Base-by-base conservation (phyloP, 2,329 filamentous ascomycete genomes). In the Graphium sp. region DNA sequence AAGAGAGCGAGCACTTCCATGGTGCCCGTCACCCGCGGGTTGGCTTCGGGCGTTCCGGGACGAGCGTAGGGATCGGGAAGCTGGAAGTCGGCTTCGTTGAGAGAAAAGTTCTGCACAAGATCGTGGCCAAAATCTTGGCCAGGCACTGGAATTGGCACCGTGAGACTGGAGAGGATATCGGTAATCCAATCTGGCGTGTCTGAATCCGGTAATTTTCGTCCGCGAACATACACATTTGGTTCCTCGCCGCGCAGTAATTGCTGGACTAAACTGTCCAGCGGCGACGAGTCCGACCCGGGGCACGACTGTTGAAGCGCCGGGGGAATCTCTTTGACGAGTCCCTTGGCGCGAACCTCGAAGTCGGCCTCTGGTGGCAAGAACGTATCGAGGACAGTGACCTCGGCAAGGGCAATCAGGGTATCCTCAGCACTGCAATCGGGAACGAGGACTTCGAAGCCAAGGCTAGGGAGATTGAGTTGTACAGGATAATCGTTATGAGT, bases 401-500 rank as follows among this genome's bases (percentile, higher is more conserved):
- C 71, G 4, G 82, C 85, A 31, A 95, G 65, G 37, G 72, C 60
- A 41, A 98, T 89, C 36, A 74, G 72, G 4, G 75, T 66, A 32
- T 89, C 74, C 14, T 68, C 57, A 4, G 66, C 58, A 16, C 66
- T 61, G 51, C 89, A 98, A 35, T 83, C 83, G 24, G 82, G 75
- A 5, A 95, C 74, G 26, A 93, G 59, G 18, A 95, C 71, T 36
- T 85, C 74, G 44, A 95, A 94, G 1, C 70, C 74, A 32, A 95
- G 70, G 21, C 77, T 61, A 9, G 89, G 89, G 13, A 94, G 58
- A 14, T 70, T 66, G 30, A 94, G 56, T 33, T 74, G 66, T 28
- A 98, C 50, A 1, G 84, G 82, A 43, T 82, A 92, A 30, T 73
- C 59, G 49, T 95, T 92, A 41, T 66, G 60, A 16, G 82, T 61